Conservation (phyloP, 2,329 filamentous ascomycete species). For the Xylaria sp. region DNA sequence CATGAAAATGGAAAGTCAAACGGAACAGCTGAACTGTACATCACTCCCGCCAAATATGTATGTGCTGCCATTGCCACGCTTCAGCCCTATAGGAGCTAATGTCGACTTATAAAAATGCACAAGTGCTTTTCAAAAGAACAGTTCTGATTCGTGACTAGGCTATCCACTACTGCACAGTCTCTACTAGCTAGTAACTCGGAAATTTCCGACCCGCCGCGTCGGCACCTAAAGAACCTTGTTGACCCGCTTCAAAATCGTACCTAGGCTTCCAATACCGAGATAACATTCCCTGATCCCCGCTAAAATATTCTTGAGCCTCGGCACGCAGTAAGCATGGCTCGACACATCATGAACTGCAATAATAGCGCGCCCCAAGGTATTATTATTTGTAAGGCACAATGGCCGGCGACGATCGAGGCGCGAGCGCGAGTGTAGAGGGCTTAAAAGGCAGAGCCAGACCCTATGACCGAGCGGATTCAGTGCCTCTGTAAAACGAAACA, state of each 20-base stretch:
- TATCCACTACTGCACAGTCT: not conserved
- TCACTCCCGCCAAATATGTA: not conserved
- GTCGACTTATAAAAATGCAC: not conserved
- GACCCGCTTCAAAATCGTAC: conserved; percentile 9
- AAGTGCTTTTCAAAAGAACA: not conserved
- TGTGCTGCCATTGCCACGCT: not conserved
- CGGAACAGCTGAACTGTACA: not conserved
- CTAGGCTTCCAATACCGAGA: not conserved
- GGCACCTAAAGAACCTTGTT: not conserved
- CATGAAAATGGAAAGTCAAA: not conserved
- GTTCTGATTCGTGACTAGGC: not conserved
- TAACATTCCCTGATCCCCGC: conserved; percentile 17
- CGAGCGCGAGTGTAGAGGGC: conserved; percentile 16
- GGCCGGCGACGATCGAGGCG: conserved; percentile 4
- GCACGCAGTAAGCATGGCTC: conserved; percentile 11
- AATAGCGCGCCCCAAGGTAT: conserved; percentile 1
- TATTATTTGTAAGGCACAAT: conserved; percentile 17
- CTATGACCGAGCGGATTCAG: not conserved
- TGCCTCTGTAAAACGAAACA: not conserved
- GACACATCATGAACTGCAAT: conserved; percentile 2
- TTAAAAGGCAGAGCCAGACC: conserved; percentile 30
- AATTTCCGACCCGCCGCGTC: conserved; percentile 19
- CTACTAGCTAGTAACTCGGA: conserved; percentile 1
- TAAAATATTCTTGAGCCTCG: conserved; percentile 30
- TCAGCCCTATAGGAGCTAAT: not conserved